A percentile compares a stretch with the other conserved stretches of the same genome.
Conservation (phyloP, 192 early-diverging fungal species). For the Coemansia sp. region DNA sequence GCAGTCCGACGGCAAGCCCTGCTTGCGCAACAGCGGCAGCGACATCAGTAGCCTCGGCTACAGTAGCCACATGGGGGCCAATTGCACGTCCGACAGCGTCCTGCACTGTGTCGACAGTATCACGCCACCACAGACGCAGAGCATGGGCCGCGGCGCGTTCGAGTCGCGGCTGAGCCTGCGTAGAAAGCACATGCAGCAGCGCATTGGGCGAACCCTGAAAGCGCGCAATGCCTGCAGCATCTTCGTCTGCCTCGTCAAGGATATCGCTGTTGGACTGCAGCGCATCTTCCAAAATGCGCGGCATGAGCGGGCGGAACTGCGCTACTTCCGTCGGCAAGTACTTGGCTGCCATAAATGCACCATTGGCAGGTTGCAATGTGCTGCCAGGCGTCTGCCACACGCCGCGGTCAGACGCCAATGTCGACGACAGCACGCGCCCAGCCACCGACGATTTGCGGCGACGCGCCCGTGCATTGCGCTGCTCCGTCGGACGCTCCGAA, state of each 20-base stretch:
- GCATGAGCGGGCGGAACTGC: conserved; percentile 34
- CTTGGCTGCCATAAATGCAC: conserved; percentile 38
- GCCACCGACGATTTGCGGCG: conserved; percentile 46
- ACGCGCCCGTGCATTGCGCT: conserved; percentile 13
- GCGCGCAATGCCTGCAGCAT: conserved; percentile 14
- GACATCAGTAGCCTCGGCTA: conserved; percentile 23
- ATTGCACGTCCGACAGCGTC: conserved; percentile 9
- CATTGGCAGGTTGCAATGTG: background rate
- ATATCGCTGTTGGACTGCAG: conserved; percentile 1
- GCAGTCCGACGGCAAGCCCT: conserved; percentile 3
- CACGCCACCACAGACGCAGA: conserved; percentile 35
- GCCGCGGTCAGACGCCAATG: conserved; percentile 9
- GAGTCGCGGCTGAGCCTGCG: conserved; percentile 34
- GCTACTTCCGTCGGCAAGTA: conserved; percentile 39
- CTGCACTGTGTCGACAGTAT: background rate
- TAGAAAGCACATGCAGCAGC: conserved; percentile 23
- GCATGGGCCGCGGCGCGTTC: conserved; percentile 26
- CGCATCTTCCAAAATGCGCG: conserved; percentile 30
- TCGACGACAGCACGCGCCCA: conserved; percentile 30
- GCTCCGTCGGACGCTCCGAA: conserved; percentile 14
- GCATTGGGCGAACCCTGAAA: conserved; percentile 7
- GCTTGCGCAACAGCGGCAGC: conserved; percentile 5
- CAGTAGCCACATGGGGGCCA: conserved; percentile 4
- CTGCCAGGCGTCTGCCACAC: background rate
- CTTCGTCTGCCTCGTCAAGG: conserved; percentile 36